Base-by-base conservation (phyloP, 1,139 yeast species). In the Hyphopichia buzzinii region DNA sequence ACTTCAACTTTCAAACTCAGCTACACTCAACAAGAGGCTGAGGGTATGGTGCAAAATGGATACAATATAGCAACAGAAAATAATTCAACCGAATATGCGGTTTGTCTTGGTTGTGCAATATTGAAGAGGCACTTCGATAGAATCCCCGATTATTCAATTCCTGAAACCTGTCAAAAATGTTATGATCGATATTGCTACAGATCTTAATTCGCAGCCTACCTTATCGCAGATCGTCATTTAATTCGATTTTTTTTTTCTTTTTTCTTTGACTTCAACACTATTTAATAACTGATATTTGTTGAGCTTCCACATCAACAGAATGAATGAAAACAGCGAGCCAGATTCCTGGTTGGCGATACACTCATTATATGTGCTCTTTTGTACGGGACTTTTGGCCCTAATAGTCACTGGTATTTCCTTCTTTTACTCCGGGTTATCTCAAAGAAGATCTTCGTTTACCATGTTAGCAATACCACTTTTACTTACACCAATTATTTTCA, bases 31-130 rank as follows among this genome's bases (percentile, higher is more conserved):
- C 43, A 41, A 0, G 84, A 79, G 49, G 61, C 67, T 3, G 39
- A 49, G 2, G 58, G 61, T 2, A 70, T 79, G 77, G 49, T 78
- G 13, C 51, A 57, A 28, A 79, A 79, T 48, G 84, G 85, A 0
- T 67, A 62, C 45, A 64, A 70, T 36, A 49, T 78, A 30, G 81
- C 79, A 23, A 76, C 81, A 1, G 51, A 49, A 33, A 59, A 53
- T 17, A 70, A 77, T 42, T 67, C 74, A 1, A 55, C 72, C 0
- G 57, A 62, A 25, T 81, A 64, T 52, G 59, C 73, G 6, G 57
- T 62, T 21, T 82, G 89, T 50, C 46, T 81, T 8, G 79, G 77
- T 8, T 82, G 89, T 58, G 76, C 84, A 1, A 55, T 79, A 17
- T 45, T 80, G 15, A 79, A 79, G 46, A 59, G 87, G 45, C 66